Base-by-base conservation (phyloP, 2,329 filamentous ascomycete genomes). In the Lachnellula occidentalis region DNA sequence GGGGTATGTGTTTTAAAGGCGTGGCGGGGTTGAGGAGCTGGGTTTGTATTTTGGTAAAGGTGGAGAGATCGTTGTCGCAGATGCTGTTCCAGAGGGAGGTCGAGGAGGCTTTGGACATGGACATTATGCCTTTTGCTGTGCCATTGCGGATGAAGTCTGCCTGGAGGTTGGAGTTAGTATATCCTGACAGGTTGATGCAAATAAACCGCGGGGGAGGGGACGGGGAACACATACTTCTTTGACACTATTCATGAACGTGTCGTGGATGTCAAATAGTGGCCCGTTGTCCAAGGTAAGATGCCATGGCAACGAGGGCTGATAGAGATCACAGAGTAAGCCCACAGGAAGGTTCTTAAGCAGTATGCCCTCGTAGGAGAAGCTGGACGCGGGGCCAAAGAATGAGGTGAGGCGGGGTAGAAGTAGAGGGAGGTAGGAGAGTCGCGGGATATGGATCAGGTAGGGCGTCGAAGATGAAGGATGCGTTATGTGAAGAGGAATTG, bases 1-100 rank as follows among this genome's bases (percentile, higher is more conserved):
- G 73, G 0, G 94, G 94, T n/a, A 97, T 78, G 71, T 95, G 86
- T 57, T 86, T 86, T 50, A 96, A 79, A 17, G 85, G 81, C 6
- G 83, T 81, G 1, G 90, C 84, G 3, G 87, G 81, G 65, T 88
- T 87, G 58, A 97, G 80, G 2, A 96, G 80, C 59, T 85, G 86
- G 58, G 78, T 81, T 68, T 92, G 87, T 64, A 97, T 84, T 55
- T 81, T 82, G 66, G 82, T 80, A 72, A 88, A 97, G 41, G 85
- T 76, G 8, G 75, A 62, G 63, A 88, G 84, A 71, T 96, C 84
- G 64, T 95, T 80, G 55, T 80, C 74, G 69, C 81, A 75, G 17
- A 88, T 82, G 3, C 82, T 77, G 49, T 77, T 75, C 85, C 86
- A 90, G 14, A 89, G 72, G 19, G 80, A 76, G 12, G 80, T 83